Evolutionary conservation across 1,139 yeast genomes (phyloP).

Genomic region (Saccharomyces uvarum): DNA sequence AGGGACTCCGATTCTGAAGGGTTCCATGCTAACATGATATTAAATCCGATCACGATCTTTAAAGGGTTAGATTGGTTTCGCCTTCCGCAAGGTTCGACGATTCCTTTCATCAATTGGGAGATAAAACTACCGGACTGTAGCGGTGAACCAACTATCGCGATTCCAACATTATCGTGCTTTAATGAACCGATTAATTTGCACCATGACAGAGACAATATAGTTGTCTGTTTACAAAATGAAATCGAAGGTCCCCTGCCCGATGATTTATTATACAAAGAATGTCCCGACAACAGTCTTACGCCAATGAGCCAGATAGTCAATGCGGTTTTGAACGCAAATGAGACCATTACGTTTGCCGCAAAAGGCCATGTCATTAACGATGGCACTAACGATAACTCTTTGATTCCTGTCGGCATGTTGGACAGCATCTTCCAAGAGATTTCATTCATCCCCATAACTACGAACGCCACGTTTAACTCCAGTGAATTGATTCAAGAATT

Average conservation of each 20-base stretch:
- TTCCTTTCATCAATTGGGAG: conserved; percentile 12
- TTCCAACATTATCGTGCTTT: conserved; percentile 9
- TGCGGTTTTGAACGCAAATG: conserved; percentile 7
- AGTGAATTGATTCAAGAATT: conserved; percentile 29
- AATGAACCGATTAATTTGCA: conserved; percentile 4
- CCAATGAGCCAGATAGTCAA: conserved; percentile 3
- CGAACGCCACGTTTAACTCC: conserved; percentile 19
- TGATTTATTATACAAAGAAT: background rate
- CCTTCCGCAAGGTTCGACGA: background rate
- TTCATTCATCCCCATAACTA: background rate
- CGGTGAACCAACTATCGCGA: conserved; percentile 7
- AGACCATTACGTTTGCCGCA: background rate
- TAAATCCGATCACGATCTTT: background rate
- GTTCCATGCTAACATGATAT: background rate
- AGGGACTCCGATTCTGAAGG: background rate
- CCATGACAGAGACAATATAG: conserved; percentile 2
- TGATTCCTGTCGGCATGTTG: conserved; percentile 16
- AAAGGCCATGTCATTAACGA: background rate
- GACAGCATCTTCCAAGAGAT: conserved; percentile 2
- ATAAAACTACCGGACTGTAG: conserved; percentile 11
- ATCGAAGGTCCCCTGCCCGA: conserved; percentile 9
- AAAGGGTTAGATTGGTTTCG: background rate
- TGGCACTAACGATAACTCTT: background rate
- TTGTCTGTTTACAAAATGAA: conserved; percentile 7
- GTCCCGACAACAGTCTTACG: background rate